Base-by-base conservation (phyloP, 768 basidiomycete species). In the Rossbeevera mucosa region DNA sequence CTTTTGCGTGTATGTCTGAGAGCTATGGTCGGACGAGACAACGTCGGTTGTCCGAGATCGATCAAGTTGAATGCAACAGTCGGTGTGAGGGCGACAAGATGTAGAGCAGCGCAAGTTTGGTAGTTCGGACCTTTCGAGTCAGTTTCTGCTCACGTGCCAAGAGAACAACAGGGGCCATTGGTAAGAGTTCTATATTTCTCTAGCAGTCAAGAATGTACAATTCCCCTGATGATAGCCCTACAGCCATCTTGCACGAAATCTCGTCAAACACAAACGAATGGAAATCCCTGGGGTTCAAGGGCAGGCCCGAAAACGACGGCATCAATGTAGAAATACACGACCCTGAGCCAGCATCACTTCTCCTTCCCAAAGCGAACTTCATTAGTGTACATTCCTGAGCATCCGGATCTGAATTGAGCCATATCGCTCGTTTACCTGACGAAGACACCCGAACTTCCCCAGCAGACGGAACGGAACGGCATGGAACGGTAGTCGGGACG, bases 241-340 rank as follows among this genome's bases (percentile, higher is more conserved):
- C 62, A 59, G 71, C 78, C 28, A 85, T 67, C 26, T 73, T 70
- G 28, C 83, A 81, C 2, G 74, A 74, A 5, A 74, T 68, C 58
- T 85, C 83, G 50, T 85, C 80, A 50, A 85, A 80, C 3, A 74
- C 74, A 25, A 84, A 63, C 0, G 74, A 73, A 30, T 73, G 72
- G 50, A 75, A 76, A 25, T 70, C 69, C 22, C 72, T 66, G 16
- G 76, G 71, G 55, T 74, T 71, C 49, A 85, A 81, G 0, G 82
- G 82, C 33, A 83, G 64, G 2, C 76, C 74, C 12, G 77, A 68
- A 55, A 79, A 70, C 9, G 69, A 63, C 0, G 78, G 77, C 42
- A 82, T 64, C 30, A 83, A 64, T 16, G 71, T 64, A 33, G 59
- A 53, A 36, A 57, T 38, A 24, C 57, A 44, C n/a, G 56, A 48